Base-by-base conservation (phyloP, 2,329 filamentous ascomycete species). In the Tolypocladium inflatum region DNA sequence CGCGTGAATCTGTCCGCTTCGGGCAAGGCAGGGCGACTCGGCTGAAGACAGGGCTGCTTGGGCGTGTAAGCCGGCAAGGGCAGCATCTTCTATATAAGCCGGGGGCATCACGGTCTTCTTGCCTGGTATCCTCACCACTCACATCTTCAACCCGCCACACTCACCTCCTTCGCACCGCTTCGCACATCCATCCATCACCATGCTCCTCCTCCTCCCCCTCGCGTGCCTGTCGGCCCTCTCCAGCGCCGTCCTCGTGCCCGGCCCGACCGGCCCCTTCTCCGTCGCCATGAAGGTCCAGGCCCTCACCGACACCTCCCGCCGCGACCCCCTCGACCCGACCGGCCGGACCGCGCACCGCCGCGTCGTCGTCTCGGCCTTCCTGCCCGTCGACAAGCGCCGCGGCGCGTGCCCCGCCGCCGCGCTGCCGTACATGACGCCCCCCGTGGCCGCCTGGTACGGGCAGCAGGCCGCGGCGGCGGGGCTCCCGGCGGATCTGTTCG, bases 401-500 rank as follows among this genome's bases (percentile, higher is more conserved):
- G 43, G 43, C 43, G 23, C 62, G 2, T 73, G 70, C 42, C 57
- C 56, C 1, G 52, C 35, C 4, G 30, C 60, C 17, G 59, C 23
- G 0, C 57, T 67, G 0, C 61, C 70, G 2, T 74, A 74, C 61
- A 73, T 74, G 72, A 66, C 71, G 0, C 68, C 70, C 0, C 60
- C 60, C 0, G 68, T 72, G 0, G 71, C 72, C 0, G 61, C 64
- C 4, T 60, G 54, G 0, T 73, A 74, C 33, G 70, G 69, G 1
- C 38, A 59, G 3, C 60, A 64, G 23, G 71, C 64, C 0, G 60
- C 60, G 4, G 54, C 60, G 7, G 6, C 67, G 6, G 72, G 71
- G 6, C 59, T 74, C 3, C 64, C 71, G 1, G 67, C 68, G 2
- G 65, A 66, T 4, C 68, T 70, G 0, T 73, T 72, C 51, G 52